Conservation (phyloP, 495 filamentous ascomycete genomes). For the Cudoniella acicularis region DNA sequence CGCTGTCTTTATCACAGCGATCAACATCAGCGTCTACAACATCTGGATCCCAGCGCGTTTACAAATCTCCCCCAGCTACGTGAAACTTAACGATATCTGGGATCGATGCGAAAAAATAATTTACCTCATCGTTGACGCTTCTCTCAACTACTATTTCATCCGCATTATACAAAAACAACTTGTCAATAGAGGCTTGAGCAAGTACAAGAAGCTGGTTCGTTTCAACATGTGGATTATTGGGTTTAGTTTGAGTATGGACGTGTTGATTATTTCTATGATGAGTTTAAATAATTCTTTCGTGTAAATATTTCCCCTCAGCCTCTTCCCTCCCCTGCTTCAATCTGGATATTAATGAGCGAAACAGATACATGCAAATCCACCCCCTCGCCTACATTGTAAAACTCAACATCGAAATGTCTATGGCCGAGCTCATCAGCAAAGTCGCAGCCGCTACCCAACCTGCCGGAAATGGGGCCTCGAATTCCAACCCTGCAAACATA, state of each 20-base stretch:
- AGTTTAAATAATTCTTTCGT: slow-evolving; percentile 10
- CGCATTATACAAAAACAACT: slow-evolving; percentile 13
- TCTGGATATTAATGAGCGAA: neutral
- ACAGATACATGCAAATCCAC: slow-evolving; percentile 48
- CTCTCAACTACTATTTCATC: slow-evolving; percentile 21
- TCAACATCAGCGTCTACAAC: slow-evolving; percentile 46
- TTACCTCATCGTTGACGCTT: slow-evolving; percentile 18
- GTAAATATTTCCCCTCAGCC: neutral
- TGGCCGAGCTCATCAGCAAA: slow-evolving; percentile 24
- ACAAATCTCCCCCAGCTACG: slow-evolving; percentile 24
- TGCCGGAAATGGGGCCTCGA: neutral
- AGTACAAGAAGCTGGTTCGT: slow-evolving; percentile 8
- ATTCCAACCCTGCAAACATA: neutral
- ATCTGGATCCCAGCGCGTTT: slow-evolving; percentile 48
- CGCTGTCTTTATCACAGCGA: slow-evolving; percentile 34
- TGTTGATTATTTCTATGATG: slow-evolving; percentile 21
- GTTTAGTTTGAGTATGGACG: slow-evolving; percentile 15
- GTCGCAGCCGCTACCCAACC: neutral
- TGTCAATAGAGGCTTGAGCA: slow-evolving; percentile 8
- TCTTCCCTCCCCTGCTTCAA: neutral
- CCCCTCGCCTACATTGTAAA: slow-evolving; percentile 51
- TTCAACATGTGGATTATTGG: slow-evolving; percentile 20
- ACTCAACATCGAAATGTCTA: slow-evolving; percentile 38
- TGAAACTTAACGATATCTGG: slow-evolving; percentile 13
- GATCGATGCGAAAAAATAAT: slow-evolving; percentile 17